A percentile compares a stretch with the other conserved stretches of the same genome.
Conservation (phyloP, 805 yeast species). For the Wickerhamiella parazyma region DNA sequence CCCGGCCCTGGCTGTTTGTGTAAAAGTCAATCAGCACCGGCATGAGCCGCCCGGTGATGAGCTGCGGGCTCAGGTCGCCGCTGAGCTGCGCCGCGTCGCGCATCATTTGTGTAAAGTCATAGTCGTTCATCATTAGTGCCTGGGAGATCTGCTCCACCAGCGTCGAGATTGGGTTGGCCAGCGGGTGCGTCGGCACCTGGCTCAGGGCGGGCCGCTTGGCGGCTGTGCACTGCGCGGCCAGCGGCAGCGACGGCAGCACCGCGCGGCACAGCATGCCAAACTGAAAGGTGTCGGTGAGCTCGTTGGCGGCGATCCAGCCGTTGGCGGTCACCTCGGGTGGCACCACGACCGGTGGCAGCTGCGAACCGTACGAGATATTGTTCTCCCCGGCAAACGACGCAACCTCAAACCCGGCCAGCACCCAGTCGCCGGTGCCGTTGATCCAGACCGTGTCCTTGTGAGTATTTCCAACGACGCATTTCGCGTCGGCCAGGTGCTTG, state of each 20-base stretch:
- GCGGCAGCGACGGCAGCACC: conserved; percentile 28
- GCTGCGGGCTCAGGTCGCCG: conserved; percentile 33
- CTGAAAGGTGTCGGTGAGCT: conserved; percentile 44
- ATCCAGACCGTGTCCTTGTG: conserved; percentile 47
- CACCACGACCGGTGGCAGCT: conserved; percentile 23
- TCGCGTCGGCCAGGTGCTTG: conserved; percentile 40
- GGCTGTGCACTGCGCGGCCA: not conserved
- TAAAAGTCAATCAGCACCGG: conserved; percentile 43
- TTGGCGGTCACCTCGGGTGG: conserved; percentile 42
- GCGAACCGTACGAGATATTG: conserved; percentile 27
- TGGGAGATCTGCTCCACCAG: conserved; percentile 41
- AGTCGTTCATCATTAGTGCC: conserved; percentile 27
- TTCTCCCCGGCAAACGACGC: conserved; percentile 35
- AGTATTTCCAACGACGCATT: conserved; percentile 52
- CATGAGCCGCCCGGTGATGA: conserved; percentile 46
- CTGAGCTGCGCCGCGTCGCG: conserved; percentile 10
- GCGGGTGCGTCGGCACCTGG: not conserved
- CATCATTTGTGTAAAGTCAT: conserved; percentile 12
- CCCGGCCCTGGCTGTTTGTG: conserved; percentile 19
- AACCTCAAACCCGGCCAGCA: conserved; percentile 67
- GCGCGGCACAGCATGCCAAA: conserved; percentile 43
- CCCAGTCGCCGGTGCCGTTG: conserved; percentile 67
- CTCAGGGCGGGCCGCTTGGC: not conserved
- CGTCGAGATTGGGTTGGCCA: conserved; percentile 35
- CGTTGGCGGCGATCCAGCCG: conserved; percentile 32